Evolutionary conservation across 805 yeast species (phyloP).

Genomic region (Candida ponderosae): DNA sequence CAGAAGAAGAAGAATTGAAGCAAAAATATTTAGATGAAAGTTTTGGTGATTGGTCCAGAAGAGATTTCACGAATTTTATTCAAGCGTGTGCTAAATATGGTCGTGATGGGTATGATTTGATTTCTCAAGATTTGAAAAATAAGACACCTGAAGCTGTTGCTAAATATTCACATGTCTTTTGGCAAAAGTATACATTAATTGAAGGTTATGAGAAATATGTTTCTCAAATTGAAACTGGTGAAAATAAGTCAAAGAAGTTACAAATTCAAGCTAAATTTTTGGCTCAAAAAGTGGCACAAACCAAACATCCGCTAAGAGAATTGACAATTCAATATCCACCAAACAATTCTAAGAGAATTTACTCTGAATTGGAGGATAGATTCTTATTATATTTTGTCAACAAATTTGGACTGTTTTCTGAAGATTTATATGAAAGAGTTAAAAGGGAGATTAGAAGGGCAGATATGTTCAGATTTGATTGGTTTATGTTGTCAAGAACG

Average conservation of each 20-base stretch:
- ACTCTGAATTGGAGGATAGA: constrained; percentile 63
- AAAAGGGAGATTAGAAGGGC: constrained; percentile 55
- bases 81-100: constrained; percentile 68
- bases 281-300: constrained; percentile 42
- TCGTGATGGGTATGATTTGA: constrained; percentile 37
- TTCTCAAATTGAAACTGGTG: constrained; percentile 66
- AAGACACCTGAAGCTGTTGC: constrained; percentile 54
- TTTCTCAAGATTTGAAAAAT: constrained; percentile 47
- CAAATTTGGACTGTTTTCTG: constrained; percentile 56
- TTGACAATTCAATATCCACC: constrained; percentile 68
- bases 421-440: constrained; percentile 52
- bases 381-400: constrained; percentile 54
- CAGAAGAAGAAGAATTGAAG: constrained; percentile 51
- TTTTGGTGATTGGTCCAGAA: constrained; percentile 61
- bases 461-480: constrained; percentile 61
- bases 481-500: constrained; percentile 66
- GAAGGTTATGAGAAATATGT: constrained; percentile 69
- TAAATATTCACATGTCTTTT: constrained; percentile 50
- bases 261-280: constrained; percentile 48
- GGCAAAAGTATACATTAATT: constrained; percentile 51
- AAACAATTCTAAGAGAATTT: constrained; percentile 71
- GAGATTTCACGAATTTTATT: constrained; percentile 67
- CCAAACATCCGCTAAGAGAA: constrained; percentile 54
- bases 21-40: constrained; percentile 46
- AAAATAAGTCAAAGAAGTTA: constrained; percentile 52